Conservation (phyloP, 1,284 basidiomycete genomes). For the Sporisorium reilianum region DNA sequence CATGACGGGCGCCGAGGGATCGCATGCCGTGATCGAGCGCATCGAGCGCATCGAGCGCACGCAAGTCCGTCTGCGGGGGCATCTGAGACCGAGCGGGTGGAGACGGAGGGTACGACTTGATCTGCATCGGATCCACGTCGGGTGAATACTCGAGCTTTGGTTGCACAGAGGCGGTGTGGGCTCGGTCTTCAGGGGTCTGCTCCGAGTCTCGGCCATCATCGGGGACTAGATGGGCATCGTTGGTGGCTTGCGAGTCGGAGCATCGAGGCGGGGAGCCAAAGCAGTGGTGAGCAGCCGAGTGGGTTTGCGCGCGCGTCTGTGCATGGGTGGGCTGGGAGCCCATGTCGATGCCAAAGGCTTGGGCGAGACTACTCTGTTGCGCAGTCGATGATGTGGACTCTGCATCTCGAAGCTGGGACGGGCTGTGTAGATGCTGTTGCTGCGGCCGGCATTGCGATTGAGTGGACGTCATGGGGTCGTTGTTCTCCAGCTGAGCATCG, state of each 20-base stretch:
- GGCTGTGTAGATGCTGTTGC: conserved; percentile 3
- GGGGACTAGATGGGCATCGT: not conserved
- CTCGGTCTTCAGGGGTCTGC: conserved; percentile 3
- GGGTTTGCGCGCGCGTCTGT: not conserved
- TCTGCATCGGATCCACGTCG: conserved; percentile 7
- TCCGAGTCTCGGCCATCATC: not conserved
- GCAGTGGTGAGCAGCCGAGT: conserved; percentile 6
- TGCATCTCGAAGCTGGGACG: not conserved
- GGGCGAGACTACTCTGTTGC: conserved; percentile 15
- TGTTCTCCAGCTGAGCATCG: not conserved
- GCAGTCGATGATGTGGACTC: not conserved
- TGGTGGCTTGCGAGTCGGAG: conserved; percentile 11
- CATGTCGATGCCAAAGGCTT: conserved; percentile 18
- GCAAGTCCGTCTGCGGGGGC: conserved; percentile 13
- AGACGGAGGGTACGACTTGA: conserved; percentile 39
- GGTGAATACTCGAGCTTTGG: conserved; percentile 17
- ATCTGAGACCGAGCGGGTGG: conserved; percentile 22
- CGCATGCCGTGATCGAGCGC: not conserved
- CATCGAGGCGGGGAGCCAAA: conserved; percentile 3
- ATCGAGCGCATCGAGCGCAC: not conserved
- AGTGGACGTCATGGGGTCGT: not conserved
- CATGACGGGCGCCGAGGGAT: conserved; percentile 16
- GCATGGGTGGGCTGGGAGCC: conserved; percentile 3
- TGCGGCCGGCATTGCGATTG: conserved; percentile 5
- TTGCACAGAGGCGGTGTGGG: not conserved